A percentile compares a stretch with the other conserved stretches of the same genome.
phyloP scores from a whole-genome alignment of 805 yeast genomes.

The Wickerhamiella lipophila region DNA sequence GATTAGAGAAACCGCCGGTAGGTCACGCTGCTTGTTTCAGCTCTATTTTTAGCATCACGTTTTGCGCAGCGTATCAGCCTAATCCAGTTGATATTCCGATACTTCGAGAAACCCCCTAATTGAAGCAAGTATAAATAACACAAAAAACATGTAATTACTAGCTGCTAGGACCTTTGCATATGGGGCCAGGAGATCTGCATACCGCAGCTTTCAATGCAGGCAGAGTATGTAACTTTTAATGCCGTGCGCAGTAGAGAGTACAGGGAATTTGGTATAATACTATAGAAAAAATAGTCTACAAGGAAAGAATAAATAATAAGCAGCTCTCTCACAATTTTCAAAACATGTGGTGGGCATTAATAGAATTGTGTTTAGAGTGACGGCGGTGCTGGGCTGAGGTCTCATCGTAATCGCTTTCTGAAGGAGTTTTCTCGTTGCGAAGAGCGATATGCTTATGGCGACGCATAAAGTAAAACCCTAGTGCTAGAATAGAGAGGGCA shows the following conservation, averaged over 20 bases:
- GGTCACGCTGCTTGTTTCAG: background rate
- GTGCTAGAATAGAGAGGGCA: constrained; percentile 3
- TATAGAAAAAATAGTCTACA: background rate
- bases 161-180: no score
- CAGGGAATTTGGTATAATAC: background rate
- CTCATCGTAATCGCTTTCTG: background rate
- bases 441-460: constrained; percentile 1
- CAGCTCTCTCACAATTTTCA: background rate
- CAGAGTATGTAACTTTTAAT: background rate
- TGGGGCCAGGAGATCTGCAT: no score
- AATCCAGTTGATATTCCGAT: no score
- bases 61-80: no score
- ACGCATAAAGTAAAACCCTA: constrained; percentile 7
- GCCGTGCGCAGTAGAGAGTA: background rate
- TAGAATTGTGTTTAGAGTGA: constrained; percentile 4
- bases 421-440: background rate
- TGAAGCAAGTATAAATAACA: no score
- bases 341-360: constrained; percentile 11
- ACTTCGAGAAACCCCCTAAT: no score
- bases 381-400: background rate
- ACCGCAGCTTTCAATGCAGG: background rate
- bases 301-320: constrained; percentile 2
- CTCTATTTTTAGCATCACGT: background rate
- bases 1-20: background rate
- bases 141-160: no score